Evolutionary conservation across 495 filamentous ascomycete genomes (phyloP).

Genomic region (Umbilicaria muhlenbergii): DNA sequence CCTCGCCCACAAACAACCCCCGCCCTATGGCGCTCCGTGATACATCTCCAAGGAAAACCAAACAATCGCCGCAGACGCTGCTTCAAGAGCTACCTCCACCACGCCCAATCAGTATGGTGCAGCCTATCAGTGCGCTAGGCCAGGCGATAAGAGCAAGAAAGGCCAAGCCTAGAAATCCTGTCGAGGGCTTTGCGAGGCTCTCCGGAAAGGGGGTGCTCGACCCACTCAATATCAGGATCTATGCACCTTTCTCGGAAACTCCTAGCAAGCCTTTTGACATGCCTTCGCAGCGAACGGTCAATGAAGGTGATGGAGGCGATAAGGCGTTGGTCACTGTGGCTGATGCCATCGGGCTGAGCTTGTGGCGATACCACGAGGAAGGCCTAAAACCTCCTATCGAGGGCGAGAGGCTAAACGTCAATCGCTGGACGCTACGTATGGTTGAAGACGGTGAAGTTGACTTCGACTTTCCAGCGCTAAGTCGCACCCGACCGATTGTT

Average conservation of each 20-base stretch:
- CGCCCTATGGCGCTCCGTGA: constrained; percentile 18
- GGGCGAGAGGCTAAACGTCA: constrained; percentile 60
- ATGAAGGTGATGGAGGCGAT: constrained; percentile 45
- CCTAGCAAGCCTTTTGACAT: constrained; percentile 61
- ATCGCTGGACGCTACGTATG: constrained; percentile 86
- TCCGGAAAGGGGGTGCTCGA: constrained; percentile 74
- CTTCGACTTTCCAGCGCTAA: constrained; percentile 81
- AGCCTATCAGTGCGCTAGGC: constrained; percentile 61
- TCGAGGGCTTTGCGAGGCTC: constrained; percentile 72
- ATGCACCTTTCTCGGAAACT: constrained; percentile 63
- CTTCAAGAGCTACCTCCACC: constrained; percentile 74
- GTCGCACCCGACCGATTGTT: constrained; percentile 59
- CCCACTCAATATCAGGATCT: constrained; percentile 73
- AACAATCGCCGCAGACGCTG: constrained; percentile 38
- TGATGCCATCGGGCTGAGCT: constrained; percentile 76
- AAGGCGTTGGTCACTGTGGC: constrained; percentile 60
- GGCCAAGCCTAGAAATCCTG: constrained; percentile 62
- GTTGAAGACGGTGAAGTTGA: constrained; percentile 93
- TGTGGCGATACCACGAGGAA: constrained; percentile 81
- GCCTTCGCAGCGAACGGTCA: constrained; percentile 58
- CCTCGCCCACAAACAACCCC: constrained; percentile 8
- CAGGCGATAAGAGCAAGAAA: constrained; percentile 62
- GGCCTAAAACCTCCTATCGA: constrained; percentile 55
- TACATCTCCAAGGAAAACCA: constrained; percentile 43
- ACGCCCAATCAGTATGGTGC: constrained; percentile 72